Base-by-base conservation (phyloP, 164 flowering plant species). In the Annona squamosa region DNA sequence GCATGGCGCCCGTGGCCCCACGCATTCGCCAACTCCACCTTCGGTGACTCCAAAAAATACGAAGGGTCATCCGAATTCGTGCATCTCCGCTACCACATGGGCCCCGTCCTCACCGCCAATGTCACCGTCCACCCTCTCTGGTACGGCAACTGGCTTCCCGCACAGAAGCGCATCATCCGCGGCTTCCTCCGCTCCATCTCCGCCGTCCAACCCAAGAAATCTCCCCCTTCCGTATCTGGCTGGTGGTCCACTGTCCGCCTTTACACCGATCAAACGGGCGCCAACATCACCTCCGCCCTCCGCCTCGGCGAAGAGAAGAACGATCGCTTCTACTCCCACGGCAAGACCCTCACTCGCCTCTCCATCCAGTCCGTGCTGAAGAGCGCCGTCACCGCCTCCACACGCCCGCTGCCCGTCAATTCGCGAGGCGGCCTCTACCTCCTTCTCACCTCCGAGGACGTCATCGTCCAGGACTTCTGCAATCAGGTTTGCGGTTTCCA, bases 301-400 rank as follows among this genome's bases (percentile, higher is more conserved):
- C 77, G 12, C 2, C 76, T 91, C 19, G 97, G 96, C 1, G 76
- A 56, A 41, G 97, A 90, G 84, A 91, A 93, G 74, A 89, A 85
- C 84, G 99, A 94, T 80, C 83, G 98, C 77, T 85, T 86, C 56
- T 95, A 87, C 84, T 93, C 98, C 10, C 97, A 87, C 78, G 99
- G 99, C 9, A 90, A 87, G 71, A 71, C 84, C 12, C 90, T 95
- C 52, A 93, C 99, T 64, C 86, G 98, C 47, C 78, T 93, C 2
- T 86, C 96, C 6, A 81, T 95, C 5, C 98, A 95, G 76, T 81
- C 87, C 3, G 93, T 95, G 57, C 91, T 95, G 4, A 87, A 88
- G 59, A 73, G 79, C 75, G 93, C 97, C 75, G 86, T 93, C n/a
- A 83, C 89, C 0, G 87, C 93, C 18, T 9, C 56, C 0, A 84